A percentile compares a stretch with the other conserved stretches of the same genome.
Conservation (phyloP, 768 basidiomycete species). For the Hydnum rufescens region DNA sequence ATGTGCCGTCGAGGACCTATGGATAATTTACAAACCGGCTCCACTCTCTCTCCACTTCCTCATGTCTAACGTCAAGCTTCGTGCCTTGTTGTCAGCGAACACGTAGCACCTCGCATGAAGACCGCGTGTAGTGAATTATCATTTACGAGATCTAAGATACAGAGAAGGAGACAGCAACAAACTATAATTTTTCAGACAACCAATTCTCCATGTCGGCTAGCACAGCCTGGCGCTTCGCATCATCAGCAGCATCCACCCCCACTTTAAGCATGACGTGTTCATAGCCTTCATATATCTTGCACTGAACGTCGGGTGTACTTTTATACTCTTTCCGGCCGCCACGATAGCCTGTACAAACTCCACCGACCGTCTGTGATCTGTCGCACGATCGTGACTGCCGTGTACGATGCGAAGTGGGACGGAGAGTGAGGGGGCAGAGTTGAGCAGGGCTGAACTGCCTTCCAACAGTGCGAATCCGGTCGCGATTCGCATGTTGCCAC, state of each 20-base stretch:
- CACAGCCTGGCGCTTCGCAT: constrained; percentile 19
- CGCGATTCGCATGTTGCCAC: constrained; percentile 18
- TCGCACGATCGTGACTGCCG: constrained; percentile 19
- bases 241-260: constrained; percentile 17
- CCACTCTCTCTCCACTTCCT: no score
- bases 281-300: constrained; percentile 21
- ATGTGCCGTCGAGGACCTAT: no score
- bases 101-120: no score
- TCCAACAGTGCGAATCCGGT: constrained; percentile 19
- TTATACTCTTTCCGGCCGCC: constrained; percentile 11
- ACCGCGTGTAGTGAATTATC: no score
- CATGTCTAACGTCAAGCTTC: no score
- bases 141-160: no score
- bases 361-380: constrained; percentile 16
- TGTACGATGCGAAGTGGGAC: constrained; percentile 21
- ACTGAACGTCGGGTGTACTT: constrained; percentile 17
- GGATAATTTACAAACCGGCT: no score
- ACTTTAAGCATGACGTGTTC: constrained; percentile 19
- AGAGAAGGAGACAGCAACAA: no score
- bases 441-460: constrained; percentile 13
- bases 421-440: constrained; percentile 10
- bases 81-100: no score
- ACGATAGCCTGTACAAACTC: constrained; percentile 12
- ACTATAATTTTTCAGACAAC: constrained; percentile 15
- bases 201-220: constrained; percentile 19